Conservation (phyloP, 371 early-diverging fungal species). For the Mortierella sp. region DNA sequence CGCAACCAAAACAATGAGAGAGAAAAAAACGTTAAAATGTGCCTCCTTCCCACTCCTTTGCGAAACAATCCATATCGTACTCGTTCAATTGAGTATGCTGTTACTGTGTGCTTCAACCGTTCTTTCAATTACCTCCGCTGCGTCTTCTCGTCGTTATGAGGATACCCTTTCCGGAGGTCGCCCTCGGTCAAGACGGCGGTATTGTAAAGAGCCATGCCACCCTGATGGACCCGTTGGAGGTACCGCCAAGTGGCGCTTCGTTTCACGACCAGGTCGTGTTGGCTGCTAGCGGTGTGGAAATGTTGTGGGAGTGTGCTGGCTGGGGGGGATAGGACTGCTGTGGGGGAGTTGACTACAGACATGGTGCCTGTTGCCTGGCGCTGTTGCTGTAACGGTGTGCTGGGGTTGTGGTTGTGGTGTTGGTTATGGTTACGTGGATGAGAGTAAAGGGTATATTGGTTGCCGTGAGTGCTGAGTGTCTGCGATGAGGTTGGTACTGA, state of each 20-base stretch:
- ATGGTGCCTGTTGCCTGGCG: background rate
- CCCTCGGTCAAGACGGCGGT: conserved; percentile 43
- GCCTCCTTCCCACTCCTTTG: too few species aligned
- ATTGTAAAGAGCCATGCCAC: conserved; percentile 49
- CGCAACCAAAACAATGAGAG: background rate
- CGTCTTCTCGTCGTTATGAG: conserved; percentile 33
- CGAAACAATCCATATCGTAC: too few species aligned
- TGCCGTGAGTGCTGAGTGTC: background rate
- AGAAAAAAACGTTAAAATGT: background rate
- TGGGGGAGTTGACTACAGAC: background rate
- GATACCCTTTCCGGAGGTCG: conserved; percentile 32
- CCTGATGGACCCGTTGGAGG: conserved; percentile 43
- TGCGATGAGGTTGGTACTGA: background rate
- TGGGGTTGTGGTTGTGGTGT: background rate
- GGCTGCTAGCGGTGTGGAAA: background rate
- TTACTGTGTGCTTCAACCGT: too few species aligned
- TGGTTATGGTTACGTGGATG: too few species aligned
- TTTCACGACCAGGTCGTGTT: conserved; percentile 27
- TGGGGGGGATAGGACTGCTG: background rate
- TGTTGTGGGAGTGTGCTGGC: background rate
- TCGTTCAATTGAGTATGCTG: too few species aligned
- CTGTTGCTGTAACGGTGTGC: too few species aligned
- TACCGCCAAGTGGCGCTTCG: conserved; percentile 46
- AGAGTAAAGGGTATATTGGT: background rate
- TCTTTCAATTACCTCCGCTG: conserved; percentile 43